Evolutionary conservation across 768 basidiomycete genomes (phyloP), one percentile per base, ranked within the genome.

Genomic region (Tephrocybe sp.): DNA sequence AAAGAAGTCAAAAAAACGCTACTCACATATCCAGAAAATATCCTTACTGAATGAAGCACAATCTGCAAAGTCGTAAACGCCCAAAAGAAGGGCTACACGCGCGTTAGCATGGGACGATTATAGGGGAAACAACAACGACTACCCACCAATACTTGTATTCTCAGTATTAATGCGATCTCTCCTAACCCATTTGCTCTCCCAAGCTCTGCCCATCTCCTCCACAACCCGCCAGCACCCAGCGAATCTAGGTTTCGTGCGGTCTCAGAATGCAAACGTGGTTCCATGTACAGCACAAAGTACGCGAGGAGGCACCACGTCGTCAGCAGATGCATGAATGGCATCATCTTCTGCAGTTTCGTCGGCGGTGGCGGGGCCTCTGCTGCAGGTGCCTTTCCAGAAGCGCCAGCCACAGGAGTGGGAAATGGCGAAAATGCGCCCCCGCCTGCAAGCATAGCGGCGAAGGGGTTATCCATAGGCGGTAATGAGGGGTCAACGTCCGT

Each of bases 81-180:
- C 87, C 87, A 90, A 65, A 92, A 88, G 71, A 93, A 88, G 1
- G 88, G 84, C 89, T 91, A 56, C 34, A 17, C 37, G 15, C 41
- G n/a, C 38, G 8, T 39, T 17, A 39, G 38, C n/a, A 39, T n/a
- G 15, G 15, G 6, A 21, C 17, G 18, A 17, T 25, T 41, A 48
- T 26, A 34, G 48, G 8, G 45, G 15, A 43, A 7, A 15, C 28
- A 23, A 33, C 15, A n/a, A 36, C 23, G 6, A 48, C 28, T 9
- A 73, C 84, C 55, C 59, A 88, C 87, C 68, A 85, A 74, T 38
- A 76, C 58, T 56, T 83, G 81, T 10, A 89, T 75, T 6, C 73
- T 72, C 75, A 58, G 60, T 46, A 60, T 56, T 26, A 56, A 60
- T 28, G 58, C 49, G 37, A 62, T 64, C 26, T 72, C 70, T 15